Percentiles rank a stretch among this genome's conserved stretches.
Evolutionary conservation across 352 stramenopile species (phyloP).

Genomic region (Hyphochytrium catenoides): DNA sequence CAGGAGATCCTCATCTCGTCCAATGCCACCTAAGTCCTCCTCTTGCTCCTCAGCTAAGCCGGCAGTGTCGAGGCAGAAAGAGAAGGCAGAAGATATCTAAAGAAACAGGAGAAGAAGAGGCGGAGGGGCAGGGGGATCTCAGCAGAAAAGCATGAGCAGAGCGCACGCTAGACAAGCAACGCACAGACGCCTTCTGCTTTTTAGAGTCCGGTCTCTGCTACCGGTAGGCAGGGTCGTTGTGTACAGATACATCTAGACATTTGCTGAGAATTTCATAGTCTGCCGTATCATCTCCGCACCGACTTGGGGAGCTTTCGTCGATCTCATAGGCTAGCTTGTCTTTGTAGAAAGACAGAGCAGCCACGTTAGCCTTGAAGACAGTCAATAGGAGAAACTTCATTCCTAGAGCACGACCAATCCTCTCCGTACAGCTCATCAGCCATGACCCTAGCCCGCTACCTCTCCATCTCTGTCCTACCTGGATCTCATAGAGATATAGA

Average conservation of each 20-base stretch:
- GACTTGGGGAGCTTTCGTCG: conserved; percentile 67
- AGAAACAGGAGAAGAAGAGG: too few species aligned
- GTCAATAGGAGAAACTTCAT: conserved; percentile 79
- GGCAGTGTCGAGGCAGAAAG: too few species aligned
- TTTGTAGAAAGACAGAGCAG: conserved; percentile 68
- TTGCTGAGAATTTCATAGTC: conserved; percentile 66
- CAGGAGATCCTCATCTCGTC: too few species aligned
- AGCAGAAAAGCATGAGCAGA: too few species aligned
- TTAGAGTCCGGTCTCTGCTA: too few species aligned
- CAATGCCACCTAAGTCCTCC: too few species aligned
- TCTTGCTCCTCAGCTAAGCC: too few species aligned
- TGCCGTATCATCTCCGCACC: conserved; percentile 29
- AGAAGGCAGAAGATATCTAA: too few species aligned
- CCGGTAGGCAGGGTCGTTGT: too few species aligned
- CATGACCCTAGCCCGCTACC: conserved; percentile 61
- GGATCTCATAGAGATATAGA: conserved; percentile 82
- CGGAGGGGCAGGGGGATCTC: too few species aligned
- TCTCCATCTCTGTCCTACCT: conserved; percentile 57
- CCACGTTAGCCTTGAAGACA: conserved; percentile 69
- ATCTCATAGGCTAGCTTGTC: conserved; percentile 55
- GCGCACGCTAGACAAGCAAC: too few species aligned
- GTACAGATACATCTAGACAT: conserved; percentile 4
- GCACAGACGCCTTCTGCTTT: too few species aligned
- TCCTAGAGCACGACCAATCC: conserved; percentile 33
- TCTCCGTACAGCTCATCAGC: conserved; percentile 67